These are phyloP conservation scores for Phaeosphaeria sp. DNA, from an alignment of 2,329 filamentous ascomycete genomes.

Conservation along the genomic window DNA sequence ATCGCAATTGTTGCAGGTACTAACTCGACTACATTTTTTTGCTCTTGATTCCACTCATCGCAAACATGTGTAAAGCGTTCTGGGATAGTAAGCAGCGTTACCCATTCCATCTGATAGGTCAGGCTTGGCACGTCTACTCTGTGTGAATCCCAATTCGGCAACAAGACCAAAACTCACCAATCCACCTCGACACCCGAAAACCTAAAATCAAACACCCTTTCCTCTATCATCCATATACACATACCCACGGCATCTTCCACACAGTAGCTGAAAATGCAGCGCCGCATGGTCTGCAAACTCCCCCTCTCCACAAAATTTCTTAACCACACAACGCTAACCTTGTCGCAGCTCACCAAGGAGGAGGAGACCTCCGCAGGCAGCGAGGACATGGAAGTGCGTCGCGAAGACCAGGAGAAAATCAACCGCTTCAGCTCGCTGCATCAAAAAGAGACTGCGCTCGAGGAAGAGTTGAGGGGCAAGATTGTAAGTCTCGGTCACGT, in stretches of 20 bases:
- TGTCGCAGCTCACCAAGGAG: constrained; percentile 81
- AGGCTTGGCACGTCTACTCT: neutral
- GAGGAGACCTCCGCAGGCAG: constrained; percentile 77
- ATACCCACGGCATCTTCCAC: neutral
- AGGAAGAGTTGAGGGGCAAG: constrained; percentile 82
- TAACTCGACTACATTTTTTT: no score
- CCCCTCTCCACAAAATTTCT: constrained; percentile 3
- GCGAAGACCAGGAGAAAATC: constrained; percentile 98
- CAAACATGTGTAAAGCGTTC: neutral
- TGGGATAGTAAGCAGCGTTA: neutral
- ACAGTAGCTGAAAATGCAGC: constrained; percentile 44
- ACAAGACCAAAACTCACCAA: neutral
- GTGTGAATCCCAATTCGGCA: neutral
- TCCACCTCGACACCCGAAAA: neutral
- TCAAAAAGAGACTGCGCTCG: constrained; percentile 77
- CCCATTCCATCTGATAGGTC: neutral
- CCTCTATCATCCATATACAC: neutral
- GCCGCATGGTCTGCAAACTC: constrained; percentile 51
- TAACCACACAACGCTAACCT: constrained; percentile 21
- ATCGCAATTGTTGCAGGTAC: neutral
- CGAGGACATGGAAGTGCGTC: constrained; percentile 90
- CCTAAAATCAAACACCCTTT: neutral
- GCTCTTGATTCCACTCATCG: neutral
- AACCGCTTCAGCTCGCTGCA: constrained; percentile 96
- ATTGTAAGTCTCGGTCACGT: constrained; percentile 61